Evolutionary conservation across 2,329 filamentous ascomycete genomes (phyloP).

Genomic region (Colletotrichum melonis): DNA sequence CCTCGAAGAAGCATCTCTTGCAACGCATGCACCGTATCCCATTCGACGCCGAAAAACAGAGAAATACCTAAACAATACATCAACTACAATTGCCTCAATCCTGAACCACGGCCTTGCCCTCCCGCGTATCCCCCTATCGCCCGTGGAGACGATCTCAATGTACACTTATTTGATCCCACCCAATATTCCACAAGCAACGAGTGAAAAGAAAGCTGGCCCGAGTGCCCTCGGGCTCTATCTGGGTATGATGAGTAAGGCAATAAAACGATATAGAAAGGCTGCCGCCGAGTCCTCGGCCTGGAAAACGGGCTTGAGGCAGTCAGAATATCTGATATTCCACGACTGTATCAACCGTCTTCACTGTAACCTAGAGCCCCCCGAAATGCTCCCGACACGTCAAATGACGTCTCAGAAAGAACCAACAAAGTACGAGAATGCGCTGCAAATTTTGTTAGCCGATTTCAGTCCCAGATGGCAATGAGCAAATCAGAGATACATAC

Average conservation of each 20-base stretch:
- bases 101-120: slow-evolving; percentile 10
- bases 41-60: slow-evolving; percentile 10
- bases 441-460: slow-evolving; percentile 39
- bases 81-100: slow-evolving; percentile 24
- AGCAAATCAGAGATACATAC: slow-evolving; percentile 56
- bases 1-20: neutral
- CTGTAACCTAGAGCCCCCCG: neutral
- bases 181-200: slow-evolving; percentile 29
- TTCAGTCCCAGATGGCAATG: neutral
- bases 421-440: slow-evolving; percentile 63
- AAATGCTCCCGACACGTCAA: neutral
- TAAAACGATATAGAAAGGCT: slow-evolving; percentile 29
- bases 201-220: slow-evolving; percentile 34
- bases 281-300: slow-evolving; percentile 15
- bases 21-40: slow-evolving; percentile 5
- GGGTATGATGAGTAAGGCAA: slow-evolving; percentile 36
- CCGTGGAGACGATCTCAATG: slow-evolving; percentile 20
- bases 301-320: too few species aligned
- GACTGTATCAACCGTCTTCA: neutral
- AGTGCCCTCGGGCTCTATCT: slow-evolving; percentile 29
- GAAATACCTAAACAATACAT: slow-evolving; percentile 17
- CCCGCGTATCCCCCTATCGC: neutral
- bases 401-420: slow-evolving; percentile 55
- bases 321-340: slow-evolving; percentile 1
- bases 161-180: slow-evolving; percentile 32